These are phyloP conservation scores for Yueomyces sinensis DNA, from an alignment of 805 yeast genomes.

Conservation along the genomic window DNA sequence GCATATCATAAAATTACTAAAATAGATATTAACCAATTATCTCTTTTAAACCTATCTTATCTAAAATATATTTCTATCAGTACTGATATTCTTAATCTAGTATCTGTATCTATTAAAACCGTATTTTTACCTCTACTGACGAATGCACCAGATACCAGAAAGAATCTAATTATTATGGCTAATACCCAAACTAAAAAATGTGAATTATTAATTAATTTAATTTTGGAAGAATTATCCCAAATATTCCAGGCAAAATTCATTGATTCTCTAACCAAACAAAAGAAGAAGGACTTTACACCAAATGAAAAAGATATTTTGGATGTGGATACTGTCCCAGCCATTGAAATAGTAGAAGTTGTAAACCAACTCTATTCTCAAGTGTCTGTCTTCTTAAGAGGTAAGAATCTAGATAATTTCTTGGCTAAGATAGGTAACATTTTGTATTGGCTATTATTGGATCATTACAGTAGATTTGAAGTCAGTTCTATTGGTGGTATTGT, in stretches of 20 bases:
- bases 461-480: slow-evolving; percentile 63
- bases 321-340: slow-evolving; percentile 64
- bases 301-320: slow-evolving; percentile 31
- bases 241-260: slow-evolving; percentile 38
- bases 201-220: slow-evolving; percentile 52
- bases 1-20: slow-evolving; percentile 37
- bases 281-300: slow-evolving; percentile 54
- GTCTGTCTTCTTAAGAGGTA: slow-evolving; percentile 26
- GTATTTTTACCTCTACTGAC: slow-evolving; percentile 64
- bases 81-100: slow-evolving; percentile 46
- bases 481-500: slow-evolving; percentile 74
- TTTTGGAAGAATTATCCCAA: slow-evolving; percentile 45
- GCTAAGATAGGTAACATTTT: slow-evolving; percentile 45
- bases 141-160: slow-evolving; percentile 42
- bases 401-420: slow-evolving; percentile 39
- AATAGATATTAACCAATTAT: slow-evolving; percentile 19
- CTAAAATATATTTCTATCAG: slow-evolving; percentile 37
- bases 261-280: slow-evolving; percentile 47
- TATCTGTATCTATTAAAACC: slow-evolving; percentile 62
- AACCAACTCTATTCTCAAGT: slow-evolving; percentile 21
- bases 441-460: slow-evolving; percentile 48
- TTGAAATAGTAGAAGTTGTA: slow-evolving; percentile 43
- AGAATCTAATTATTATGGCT: slow-evolving; percentile 45
- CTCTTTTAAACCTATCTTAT: slow-evolving; percentile 32
- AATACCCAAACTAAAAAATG: slow-evolving; percentile 47